These are phyloP conservation scores for Aspergillus chevalieri DNA, from an alignment of 2,329 filamentous ascomycete species.

Conservation along the genomic window DNA sequence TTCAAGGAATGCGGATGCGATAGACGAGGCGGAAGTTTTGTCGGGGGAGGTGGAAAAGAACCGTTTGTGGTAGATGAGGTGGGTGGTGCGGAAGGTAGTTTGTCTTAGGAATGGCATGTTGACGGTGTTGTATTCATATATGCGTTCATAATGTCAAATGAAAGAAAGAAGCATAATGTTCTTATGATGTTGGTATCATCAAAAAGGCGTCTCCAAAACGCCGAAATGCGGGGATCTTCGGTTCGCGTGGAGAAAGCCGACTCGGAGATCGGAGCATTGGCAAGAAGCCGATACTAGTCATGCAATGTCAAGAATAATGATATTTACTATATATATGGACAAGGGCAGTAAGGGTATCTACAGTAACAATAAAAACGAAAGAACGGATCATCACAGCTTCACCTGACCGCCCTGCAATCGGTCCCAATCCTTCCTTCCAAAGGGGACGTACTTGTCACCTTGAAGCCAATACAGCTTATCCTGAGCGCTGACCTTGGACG, in stretches of 20 bases:
- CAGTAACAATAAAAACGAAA: background rate
- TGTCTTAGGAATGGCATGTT: background rate
- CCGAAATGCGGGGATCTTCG: background rate
- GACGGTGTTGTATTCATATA: background rate
- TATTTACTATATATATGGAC: too few species aligned
- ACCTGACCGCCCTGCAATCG: constrained; percentile 60
- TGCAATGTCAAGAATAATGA: too few species aligned
- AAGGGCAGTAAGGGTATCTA: background rate
- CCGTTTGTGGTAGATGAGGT: constrained; percentile 1
- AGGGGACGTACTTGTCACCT: constrained; percentile 61
- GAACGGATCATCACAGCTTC: constrained; percentile 53
- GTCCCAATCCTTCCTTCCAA: constrained; percentile 63
- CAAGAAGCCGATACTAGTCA: background rate
- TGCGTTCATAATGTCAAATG: background rate
- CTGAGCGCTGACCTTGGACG: constrained; percentile 31
- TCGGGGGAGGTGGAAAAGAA: background rate
- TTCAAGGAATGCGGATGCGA: constrained; percentile 37
- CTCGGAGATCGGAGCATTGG: background rate
- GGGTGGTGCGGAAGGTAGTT: background rate
- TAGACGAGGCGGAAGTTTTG: constrained; percentile 23
- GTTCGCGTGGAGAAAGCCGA: background rate
- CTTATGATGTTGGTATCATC: background rate
- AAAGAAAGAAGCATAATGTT: background rate
- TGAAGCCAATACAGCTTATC: constrained; percentile 62
- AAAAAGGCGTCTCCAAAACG: background rate